These are phyloP conservation scores for Heteromeles arbutifolia DNA, from an alignment of 306 rosid species.

Conservation along the genomic window DNA sequence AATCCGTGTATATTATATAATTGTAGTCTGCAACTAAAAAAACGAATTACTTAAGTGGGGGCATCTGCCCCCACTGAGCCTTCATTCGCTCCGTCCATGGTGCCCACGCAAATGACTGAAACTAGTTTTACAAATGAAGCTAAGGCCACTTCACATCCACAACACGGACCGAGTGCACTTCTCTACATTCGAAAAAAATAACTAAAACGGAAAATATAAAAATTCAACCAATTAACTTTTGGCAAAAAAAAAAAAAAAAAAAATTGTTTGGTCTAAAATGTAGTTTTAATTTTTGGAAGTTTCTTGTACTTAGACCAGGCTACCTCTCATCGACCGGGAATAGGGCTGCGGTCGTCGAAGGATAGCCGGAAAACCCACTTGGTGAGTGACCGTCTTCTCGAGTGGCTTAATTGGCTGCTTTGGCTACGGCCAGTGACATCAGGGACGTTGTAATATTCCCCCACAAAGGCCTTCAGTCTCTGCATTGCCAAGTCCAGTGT, in stretches of 20 bases:
- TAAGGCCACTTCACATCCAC: conserved; percentile 20
- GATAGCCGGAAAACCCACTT: conserved; percentile 83
- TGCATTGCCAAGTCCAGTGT: conserved; percentile 61
- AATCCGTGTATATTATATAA: too few species aligned
- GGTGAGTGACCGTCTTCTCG: conserved; percentile 40
- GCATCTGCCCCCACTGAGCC: too few species aligned
- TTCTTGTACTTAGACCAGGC: conserved; percentile 20
- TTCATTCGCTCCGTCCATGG: too few species aligned
- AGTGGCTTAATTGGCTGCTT: conserved; percentile 18
- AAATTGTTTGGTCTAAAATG: background rate
- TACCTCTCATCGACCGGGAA: conserved; percentile 43
- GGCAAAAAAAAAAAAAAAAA: conserved; percentile 14
- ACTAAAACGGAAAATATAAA: background rate
- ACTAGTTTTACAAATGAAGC: conserved; percentile 18
- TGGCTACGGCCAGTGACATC: conserved; percentile 2
- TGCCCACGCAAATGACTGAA: conserved; percentile 9
- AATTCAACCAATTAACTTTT: conserved; percentile 11
- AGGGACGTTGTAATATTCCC: conserved; percentile 9
- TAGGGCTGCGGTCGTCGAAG: conserved; percentile 39
- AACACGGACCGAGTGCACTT: conserved; percentile 38
- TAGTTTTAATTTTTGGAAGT: background rate
- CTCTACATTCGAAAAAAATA: conserved; percentile 9
- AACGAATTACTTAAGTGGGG: too few species aligned
- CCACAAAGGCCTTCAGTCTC: conserved; percentile 46
- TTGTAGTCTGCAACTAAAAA: too few species aligned